phyloP scores from a whole-genome alignment of 2,329 filamentous ascomycete species.

The Neofusicoccum sp. region DNA sequence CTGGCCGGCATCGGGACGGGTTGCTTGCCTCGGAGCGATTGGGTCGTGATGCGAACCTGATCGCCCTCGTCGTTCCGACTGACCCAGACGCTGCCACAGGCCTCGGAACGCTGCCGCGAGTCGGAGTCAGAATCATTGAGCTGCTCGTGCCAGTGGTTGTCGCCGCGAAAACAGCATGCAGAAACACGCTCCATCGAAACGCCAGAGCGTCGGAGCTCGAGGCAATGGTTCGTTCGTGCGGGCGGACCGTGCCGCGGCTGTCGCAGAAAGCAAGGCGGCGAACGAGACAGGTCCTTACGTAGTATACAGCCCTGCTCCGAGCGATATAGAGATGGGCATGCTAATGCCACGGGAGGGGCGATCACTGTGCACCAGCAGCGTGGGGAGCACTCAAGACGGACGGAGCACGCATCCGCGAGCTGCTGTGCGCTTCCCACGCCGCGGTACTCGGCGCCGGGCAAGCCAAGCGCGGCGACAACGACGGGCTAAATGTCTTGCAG shows the following conservation, averaged over 20 bases:
- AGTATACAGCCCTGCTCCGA: not conserved
- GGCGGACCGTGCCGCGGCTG: constrained; percentile 2
- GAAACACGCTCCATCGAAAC: not conserved
- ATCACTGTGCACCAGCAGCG: not conserved
- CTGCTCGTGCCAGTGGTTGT: not conserved
- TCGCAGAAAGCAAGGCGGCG: not conserved
- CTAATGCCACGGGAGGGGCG: not conserved
- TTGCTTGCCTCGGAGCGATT: not conserved
- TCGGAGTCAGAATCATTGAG: not conserved
- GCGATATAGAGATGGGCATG: not conserved
- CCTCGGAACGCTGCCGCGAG: not conserved
- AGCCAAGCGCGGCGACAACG: not conserved
- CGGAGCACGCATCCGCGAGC: not conserved
- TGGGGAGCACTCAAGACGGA: not conserved
- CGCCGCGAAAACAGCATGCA: not conserved
- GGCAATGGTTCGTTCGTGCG: not conserved
- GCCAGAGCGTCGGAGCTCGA: not conserved
- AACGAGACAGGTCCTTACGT: not conserved
- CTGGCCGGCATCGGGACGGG: not conserved
- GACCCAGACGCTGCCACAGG: not conserved
- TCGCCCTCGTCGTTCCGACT: constrained; percentile 2
- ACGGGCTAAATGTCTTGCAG: constrained; percentile 6
- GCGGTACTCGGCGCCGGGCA: constrained; percentile 4
- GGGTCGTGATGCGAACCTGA: not conserved
- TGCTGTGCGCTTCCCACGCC: not conserved